A percentile compares a stretch with the other conserved stretches of the same genome.
These are phyloP conservation scores for Fragosphaeria purpurea DNA, from an alignment of 2,329 filamentous ascomycete genomes.

Conservation along the genomic window DNA sequence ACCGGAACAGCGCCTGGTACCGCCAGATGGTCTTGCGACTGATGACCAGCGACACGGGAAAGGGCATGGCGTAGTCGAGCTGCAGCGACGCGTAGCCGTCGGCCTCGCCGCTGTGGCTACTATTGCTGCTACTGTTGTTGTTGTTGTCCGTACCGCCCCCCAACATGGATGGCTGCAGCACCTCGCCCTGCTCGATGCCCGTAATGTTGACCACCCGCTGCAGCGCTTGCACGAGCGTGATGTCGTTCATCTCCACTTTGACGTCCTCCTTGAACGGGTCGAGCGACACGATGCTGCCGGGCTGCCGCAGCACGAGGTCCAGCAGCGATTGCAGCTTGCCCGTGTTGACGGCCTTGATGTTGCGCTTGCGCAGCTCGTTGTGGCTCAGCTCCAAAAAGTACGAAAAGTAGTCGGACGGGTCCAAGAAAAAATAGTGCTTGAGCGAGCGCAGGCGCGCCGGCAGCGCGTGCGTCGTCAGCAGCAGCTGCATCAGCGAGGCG, in stretches of 20 bases:
- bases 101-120: conserved; percentile 79
- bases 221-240: conserved; percentile 82
- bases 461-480: conserved; percentile 85
- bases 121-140: conserved; percentile 54
- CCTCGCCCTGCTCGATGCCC: conserved; percentile 83
- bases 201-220: conserved; percentile 96
- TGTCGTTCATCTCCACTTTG: conserved; percentile 94
- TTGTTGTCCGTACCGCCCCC: conserved; percentile 72
- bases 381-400: conserved; percentile 91
- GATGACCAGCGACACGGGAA: conserved; percentile 90
- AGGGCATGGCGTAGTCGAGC: conserved; percentile 88
- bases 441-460: conserved; percentile 79
- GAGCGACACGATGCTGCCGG: conserved; percentile 83
- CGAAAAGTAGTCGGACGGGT: conserved; percentile 94
- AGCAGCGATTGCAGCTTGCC: conserved; percentile 89
- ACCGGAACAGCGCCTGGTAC: conserved; percentile 93
- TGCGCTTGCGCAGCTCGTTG: conserved; percentile 87
- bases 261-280: conserved; percentile 98
- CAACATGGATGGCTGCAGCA: conserved; percentile 59
- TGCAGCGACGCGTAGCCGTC: conserved; percentile 86
- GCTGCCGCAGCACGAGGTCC: conserved; percentile 93
- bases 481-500: conserved; percentile 78
- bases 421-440: conserved; percentile 98
- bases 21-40: conserved; percentile 93
- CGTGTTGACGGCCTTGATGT: conserved; percentile 79